phyloP scores from a whole-genome alignment of 2,329 filamentous ascomycete species.

The Talaromyces amestolkiae region DNA sequence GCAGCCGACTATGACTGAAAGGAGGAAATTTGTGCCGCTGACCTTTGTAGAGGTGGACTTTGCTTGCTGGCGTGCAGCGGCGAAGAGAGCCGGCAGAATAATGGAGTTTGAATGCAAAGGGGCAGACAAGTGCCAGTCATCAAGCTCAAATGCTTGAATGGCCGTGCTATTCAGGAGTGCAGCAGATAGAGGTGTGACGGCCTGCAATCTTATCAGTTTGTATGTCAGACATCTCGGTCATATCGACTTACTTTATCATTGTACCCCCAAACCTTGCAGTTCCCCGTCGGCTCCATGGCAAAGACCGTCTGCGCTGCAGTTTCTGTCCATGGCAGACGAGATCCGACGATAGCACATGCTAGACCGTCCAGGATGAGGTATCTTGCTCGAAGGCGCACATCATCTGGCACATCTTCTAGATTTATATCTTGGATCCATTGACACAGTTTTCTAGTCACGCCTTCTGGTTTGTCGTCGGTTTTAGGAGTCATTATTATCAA shows the following conservation, averaged over 20 bases:
- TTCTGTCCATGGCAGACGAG: conserved; percentile 13
- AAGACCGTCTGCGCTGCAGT: conserved; percentile 8
- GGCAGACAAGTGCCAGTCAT: not conserved
- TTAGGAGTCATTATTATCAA: not conserved
- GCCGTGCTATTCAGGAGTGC: not conserved
- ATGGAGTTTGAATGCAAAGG: not conserved
- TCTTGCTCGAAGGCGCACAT: not conserved
- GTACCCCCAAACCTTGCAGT: not conserved
- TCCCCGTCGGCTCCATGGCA: conserved; percentile 1
- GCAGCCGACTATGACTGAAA: not conserved
- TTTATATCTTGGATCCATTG: not conserved
- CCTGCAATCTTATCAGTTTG: not conserved
- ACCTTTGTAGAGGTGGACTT: not conserved
- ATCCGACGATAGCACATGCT: not conserved
- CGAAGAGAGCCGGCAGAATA: not conserved
- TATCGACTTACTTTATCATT: not conserved
- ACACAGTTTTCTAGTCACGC: not conserved
- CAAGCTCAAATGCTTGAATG: not conserved
- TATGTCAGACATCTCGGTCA: too few relatives aligned
- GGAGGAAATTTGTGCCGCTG: not conserved
- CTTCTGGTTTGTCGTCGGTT: not conserved
- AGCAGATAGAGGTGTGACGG: not conserved
- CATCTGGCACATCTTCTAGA: not conserved
- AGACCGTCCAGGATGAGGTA: not conserved
- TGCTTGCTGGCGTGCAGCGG: not conserved